Conservation (phyloP, 306 rosid genomes). For the Dicorynia guianensis region DNA sequence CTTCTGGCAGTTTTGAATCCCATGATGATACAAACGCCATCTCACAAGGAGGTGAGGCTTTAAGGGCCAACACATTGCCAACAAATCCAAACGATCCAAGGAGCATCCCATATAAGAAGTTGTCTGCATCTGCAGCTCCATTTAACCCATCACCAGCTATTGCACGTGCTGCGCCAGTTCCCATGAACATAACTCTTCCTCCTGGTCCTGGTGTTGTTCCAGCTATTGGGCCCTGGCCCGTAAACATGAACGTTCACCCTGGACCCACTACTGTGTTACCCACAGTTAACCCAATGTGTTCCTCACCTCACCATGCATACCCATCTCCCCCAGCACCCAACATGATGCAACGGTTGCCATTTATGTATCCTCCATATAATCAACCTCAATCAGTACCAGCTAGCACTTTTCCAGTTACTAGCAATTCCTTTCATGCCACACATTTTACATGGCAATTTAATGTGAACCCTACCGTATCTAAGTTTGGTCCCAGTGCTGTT, state of each 20-base stretch:
- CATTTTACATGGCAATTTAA: conserved; percentile 86
- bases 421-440: conserved; percentile 77
- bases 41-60: conserved; percentile 60
- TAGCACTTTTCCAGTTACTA: conserved; percentile 72
- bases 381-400: conserved; percentile 84
- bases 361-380: conserved; percentile 76
- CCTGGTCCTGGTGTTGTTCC: conserved; percentile 70
- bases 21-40: conserved; percentile 49
- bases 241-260: conserved; percentile 88
- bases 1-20: conserved; percentile 56
- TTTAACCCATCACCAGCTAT: conserved; percentile 83
- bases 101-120: conserved; percentile 64
- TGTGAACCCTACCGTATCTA: conserved; percentile 63
- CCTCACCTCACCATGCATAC: conserved; percentile 89
- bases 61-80: conserved; percentile 50
- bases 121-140: conserved; percentile 97
- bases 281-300: conserved; percentile 71
- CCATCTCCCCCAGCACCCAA: conserved; percentile 96
- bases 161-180: conserved; percentile 73
- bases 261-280: conserved; percentile 67
- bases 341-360: conserved; percentile 91
- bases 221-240: conserved; percentile 79
- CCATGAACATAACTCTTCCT: conserved; percentile 75
- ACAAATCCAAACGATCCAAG: conserved; percentile 55
- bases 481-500: conserved; percentile 71